Base-by-base conservation (phyloP, 108 stramenopile genomes). In the Cyclotella kingstonii region DNA sequence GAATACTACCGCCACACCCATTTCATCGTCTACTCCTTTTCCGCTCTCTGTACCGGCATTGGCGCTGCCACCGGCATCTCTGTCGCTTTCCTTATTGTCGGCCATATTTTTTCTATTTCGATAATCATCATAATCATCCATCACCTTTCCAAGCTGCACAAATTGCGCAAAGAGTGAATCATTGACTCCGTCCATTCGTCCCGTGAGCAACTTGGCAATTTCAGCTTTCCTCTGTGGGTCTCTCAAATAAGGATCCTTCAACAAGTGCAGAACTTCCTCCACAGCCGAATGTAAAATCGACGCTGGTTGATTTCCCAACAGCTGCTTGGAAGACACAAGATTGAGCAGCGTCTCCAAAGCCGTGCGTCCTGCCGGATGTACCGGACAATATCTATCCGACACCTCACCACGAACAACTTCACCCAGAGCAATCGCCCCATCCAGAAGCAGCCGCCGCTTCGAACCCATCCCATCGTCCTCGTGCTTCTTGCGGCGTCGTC, bases 1-100 rank as follows among this genome's bases (percentile, higher is more conserved):
- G 66, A 99, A 98, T 0, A 97, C 95, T 6, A 98, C 98, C 1
- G 96, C 95, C 38, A 97, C 98, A 36, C 96, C 97, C 86, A 97
- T 97, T 55, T 98, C 95, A 48, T 94, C 94, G 57, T 97, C 95
- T 39, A 94, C 62, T 21, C 36, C 49, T 26, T 31, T 58, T 76
- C 65, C 21, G 78, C 73, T 28, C 62, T 76, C 9, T 81, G 66
- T 30, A 68, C 78, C 8, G n/a, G n/a, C n/a, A n/a, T n/a, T n/a
- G n/a, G n/a, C n/a, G n/a, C n/a, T n/a, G n/a, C n/a, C n/a, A n/a
- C n/a, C n/a, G n/a, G n/a, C n/a, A n/a, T 54, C 76, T n/a, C 53
- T 70, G 9, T 72, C 71, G 19, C 68, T 76, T 23, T 60, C 15
- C 14, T 39, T 15, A 10, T 28, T 53, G 25, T 34, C 35, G 19